Base-by-base conservation (phyloP, 2,329 filamentous ascomycete species). In the Aspergillus costaricaensis region DNA sequence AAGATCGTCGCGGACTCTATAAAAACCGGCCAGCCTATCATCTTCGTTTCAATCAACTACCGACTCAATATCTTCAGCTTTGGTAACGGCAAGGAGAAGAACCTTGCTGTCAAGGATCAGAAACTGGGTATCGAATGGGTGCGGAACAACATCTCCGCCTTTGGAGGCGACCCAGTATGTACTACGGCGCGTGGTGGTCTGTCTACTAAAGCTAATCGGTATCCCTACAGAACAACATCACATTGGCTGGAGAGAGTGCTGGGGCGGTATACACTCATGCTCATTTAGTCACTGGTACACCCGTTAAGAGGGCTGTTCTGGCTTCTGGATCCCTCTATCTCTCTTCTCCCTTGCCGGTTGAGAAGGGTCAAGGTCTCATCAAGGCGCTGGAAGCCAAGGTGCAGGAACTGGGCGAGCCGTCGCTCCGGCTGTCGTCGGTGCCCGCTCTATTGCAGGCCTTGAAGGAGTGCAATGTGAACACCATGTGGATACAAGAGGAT, bases 11-110 rank as follows among this genome's bases (percentile, higher is more conserved):
- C 67, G 0, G 72, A 78, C 25, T 79, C 79, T 0, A 66, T 76
- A 0, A 62, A 63, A 0, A 10, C 64, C 2, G 70, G 69, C 0
- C 73, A 74, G 39, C 78, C 79, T 0, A 70, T 81, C 2, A 72
- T 81, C 9, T 75, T 77, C 19, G 77, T 82, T 1, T 74, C 74
- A 21, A 74, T 80, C 53, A 78, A 80, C 54, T 80, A 80, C 52
- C 72, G 79, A 8, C 67, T 81, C 10, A 80, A 79, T 48, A 75
- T 80, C 15, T 80, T 83, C 56, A 78, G 76, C 9, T 79, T 83
- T 58, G 79, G 79, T 0, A 75, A 80, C 50, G 75, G 72, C 1
- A 70, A 69, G 2, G 75, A 77, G 19, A 73, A 67, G 53, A 82
- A 79, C 4, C 70, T 80, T 2, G 78, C 74, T 62, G 76, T 70